Evolutionary conservation across 352 stramenopile genomes (phyloP).

Genomic region (Phytopythium kandeliae): DNA sequence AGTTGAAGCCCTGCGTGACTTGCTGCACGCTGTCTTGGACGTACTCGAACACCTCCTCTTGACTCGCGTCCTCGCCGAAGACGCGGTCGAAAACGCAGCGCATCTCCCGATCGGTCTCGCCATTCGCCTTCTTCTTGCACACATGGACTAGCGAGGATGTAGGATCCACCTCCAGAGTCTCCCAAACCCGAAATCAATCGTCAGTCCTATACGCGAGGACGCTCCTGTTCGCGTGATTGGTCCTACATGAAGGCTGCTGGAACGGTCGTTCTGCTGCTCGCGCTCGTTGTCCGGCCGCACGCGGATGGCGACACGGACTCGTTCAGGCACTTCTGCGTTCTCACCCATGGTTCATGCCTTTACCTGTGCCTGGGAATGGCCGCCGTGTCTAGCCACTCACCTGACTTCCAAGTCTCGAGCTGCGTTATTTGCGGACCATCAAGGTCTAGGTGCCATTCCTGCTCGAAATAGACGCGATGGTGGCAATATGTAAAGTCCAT

Average conservation of each 20-base stretch:
- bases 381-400: too few species aligned
- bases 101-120: constrained; percentile 39
- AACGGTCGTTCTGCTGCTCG: constrained; percentile 24
- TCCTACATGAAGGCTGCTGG: constrained; percentile 22
- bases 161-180: constrained; percentile 33
- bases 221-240: background rate
- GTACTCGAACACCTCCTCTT: constrained; percentile 67
- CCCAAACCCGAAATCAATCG: background rate
- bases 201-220: background rate
- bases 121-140: constrained; percentile 39
- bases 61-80: constrained; percentile 49
- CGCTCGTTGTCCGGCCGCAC: constrained; percentile 73
- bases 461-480: background rate
- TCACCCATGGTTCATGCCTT: constrained; percentile 22
- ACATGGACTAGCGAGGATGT: constrained; percentile 29
- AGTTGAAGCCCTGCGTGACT: constrained; percentile 78
- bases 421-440: too few species aligned
- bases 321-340: constrained; percentile 30
- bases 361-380: background rate
- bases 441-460: too few species aligned
- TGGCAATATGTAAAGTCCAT: too few species aligned
- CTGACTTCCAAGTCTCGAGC: too few species aligned
- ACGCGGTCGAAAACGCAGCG: constrained; percentile 60
- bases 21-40: constrained; percentile 36
- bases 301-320: constrained; percentile 73